phyloP scores from a whole-genome alignment of 148 eudicot species.

The Pharnaceum exiguum region DNA sequence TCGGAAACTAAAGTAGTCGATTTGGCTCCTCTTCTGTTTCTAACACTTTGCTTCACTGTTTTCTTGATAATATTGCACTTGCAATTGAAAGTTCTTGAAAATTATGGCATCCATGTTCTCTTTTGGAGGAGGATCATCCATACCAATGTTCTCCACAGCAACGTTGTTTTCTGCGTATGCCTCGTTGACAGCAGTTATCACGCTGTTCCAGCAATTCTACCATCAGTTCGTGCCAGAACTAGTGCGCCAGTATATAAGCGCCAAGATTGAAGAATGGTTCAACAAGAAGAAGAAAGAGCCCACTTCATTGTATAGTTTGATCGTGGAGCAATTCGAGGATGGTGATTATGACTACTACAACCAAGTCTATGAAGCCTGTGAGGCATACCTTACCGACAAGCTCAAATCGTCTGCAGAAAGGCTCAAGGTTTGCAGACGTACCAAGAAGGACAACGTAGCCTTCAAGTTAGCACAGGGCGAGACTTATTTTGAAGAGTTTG shows the following conservation, averaged over 20 bases:
- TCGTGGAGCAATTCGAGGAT: conserved; percentile 23
- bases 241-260: conserved; percentile 15
- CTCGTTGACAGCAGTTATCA: conserved; percentile 24
- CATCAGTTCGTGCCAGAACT: conserved; percentile 18
- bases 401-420: conserved; percentile 13
- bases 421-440: conserved; percentile 19
- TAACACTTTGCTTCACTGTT: too few relatives aligned
- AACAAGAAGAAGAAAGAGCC: not conserved
- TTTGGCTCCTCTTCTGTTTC: too few relatives aligned
- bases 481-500: conserved; percentile 15
- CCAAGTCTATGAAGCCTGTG: conserved; percentile 23
- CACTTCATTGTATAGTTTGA: conserved; percentile 9
- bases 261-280: conserved; percentile 17
- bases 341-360: conserved; percentile 13
- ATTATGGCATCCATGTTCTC: conserved; percentile 8
- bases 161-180: conserved; percentile 23
- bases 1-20: too few relatives aligned
- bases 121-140: conserved; percentile 10
- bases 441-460: conserved; percentile 9
- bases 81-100: too few relatives aligned
- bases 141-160: conserved; percentile 27
- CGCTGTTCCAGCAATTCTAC: conserved; percentile 25
- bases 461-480: conserved; percentile 29
- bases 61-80: too few relatives aligned
- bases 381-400: conserved; percentile 23